Conservation (phyloP, 1,284 basidiomycete genomes). For the Leccinum solheimii region DNA sequence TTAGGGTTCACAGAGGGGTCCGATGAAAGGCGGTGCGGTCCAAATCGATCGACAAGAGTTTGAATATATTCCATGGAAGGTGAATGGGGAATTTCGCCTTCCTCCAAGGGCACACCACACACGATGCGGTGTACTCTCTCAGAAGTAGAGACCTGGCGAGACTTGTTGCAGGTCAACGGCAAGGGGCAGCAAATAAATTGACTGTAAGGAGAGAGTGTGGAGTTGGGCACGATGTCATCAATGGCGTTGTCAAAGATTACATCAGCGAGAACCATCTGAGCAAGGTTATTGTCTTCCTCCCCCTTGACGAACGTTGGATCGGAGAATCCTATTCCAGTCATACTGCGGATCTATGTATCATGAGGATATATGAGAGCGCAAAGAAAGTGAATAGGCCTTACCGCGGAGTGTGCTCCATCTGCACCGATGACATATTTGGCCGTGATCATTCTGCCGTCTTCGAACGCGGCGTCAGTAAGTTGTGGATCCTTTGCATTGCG, state of each 20-base stretch:
- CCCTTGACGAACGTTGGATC: constrained; percentile 11
- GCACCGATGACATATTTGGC: constrained; percentile 40
- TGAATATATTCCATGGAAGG: constrained; percentile 40
- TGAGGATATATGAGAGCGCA: background rate
- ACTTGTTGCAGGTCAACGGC: constrained; percentile 31
- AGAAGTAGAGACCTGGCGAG: constrained; percentile 6
- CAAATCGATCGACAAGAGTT: constrained; percentile 31
- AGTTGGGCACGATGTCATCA: background rate
- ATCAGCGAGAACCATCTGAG: constrained; percentile 24
- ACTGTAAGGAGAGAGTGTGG: constrained; percentile 23
- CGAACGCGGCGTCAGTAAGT: constrained; percentile 46
- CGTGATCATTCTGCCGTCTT: constrained; percentile 46
- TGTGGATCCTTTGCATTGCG: constrained; percentile 23
- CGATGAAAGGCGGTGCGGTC: constrained; percentile 15
- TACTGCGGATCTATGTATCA: constrained; percentile 21
- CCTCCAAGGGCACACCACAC: constrained; percentile 32
- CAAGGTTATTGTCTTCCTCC: constrained; percentile 10
- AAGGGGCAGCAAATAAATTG: constrained; percentile 17
- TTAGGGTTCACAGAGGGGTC: background rate
- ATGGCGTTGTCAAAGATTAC: background rate
- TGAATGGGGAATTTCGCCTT: constrained; percentile 29
- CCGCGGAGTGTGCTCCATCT: constrained; percentile 40
- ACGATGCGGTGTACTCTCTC: constrained; percentile 37
- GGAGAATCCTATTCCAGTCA: constrained; percentile 18
- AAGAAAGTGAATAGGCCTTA: constrained; percentile 35